Base-by-base conservation (phyloP, 176 grass and related monocot species). In the Alopecurus myosuroides region DNA sequence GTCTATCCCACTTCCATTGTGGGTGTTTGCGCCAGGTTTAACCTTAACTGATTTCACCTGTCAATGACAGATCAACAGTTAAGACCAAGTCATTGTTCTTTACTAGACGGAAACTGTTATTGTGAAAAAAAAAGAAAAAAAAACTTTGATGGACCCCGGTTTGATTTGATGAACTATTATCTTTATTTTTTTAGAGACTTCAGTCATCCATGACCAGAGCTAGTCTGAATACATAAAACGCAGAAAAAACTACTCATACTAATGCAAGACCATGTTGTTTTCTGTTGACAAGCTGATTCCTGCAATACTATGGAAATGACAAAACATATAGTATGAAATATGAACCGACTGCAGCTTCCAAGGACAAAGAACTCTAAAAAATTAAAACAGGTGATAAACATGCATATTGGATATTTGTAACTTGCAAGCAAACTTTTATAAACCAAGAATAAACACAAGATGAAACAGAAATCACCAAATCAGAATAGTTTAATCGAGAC, bases 41-140 rank as follows among this genome's bases (percentile, higher is more conserved):
- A 99, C 74, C 81, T 97, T 99, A 11, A 99, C 91, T 25, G 90
- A 94, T 62, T 94, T 97, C 61, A 99, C 97, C 97, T 99, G 73
- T 71, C 70, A 88, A 80, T 80, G 64, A 51, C 7, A 35, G 20
- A 56, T 3, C 37, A 62, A 0, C 39, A 31, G 77, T 85, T 78
- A 87, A 70, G n/a, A 71, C 55, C 15, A 6, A 70, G 17, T 46
- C 45, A 44, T 26, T 44, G 15, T 82, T 42, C 28, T 71, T 53
- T 3, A 6, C 72, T 70, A 15, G 4, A 49, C 12, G 51, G 28
- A 30, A 82, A 72, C 3, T 22, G 51, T 19, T 44, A 28, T 14
- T 53, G 20, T 78, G 31, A 75, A 80, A 49, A 5, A 52, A 11
- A 7, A 31, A 74, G 44, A 49, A 22, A 6, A 53, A 23, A 26